A percentile compares a stretch with the other conserved stretches of the same genome.
These are phyloP conservation scores for Excoecaria cochinchinensis DNA, from an alignment of 345 rosid species.

Conservation along the genomic window DNA sequence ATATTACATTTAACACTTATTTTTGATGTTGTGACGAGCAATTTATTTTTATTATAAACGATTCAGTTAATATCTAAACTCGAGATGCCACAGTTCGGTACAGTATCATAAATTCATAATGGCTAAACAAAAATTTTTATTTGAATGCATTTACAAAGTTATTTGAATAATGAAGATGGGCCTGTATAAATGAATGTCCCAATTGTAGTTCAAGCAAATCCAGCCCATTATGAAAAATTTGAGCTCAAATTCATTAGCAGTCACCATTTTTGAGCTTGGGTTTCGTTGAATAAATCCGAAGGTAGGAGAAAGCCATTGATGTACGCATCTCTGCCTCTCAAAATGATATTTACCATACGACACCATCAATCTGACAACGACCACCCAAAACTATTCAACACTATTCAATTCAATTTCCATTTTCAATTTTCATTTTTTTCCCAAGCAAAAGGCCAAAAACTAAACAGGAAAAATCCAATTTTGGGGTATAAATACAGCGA, in stretches of 20 bases:
- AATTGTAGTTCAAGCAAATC: background rate
- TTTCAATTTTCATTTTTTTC: background rate
- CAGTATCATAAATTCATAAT: too few relatives aligned
- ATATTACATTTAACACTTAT: too few relatives aligned
- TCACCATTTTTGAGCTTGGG: background rate
- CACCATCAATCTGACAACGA: constrained; percentile 9
- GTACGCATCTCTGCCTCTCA: background rate
- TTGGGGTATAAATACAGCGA: constrained; percentile 23
- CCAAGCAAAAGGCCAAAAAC: background rate
- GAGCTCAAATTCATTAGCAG: background rate
- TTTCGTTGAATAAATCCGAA: background rate
- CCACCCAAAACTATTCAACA: background rate
- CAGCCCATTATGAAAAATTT: background rate
- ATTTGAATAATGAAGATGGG: background rate
- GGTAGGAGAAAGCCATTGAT: background rate
- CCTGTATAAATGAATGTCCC: background rate
- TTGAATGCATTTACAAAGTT: too few relatives aligned
- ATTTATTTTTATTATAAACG: too few relatives aligned
- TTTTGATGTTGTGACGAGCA: too few relatives aligned
- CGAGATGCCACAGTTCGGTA: too few relatives aligned
- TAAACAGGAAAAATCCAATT: constrained; percentile 9
- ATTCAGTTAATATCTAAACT: too few relatives aligned
- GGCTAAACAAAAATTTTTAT: too few relatives aligned
- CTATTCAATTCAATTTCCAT: constrained; percentile 1
- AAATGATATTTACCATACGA: background rate